These are phyloP conservation scores for Fusarium heterosporum DNA, from an alignment of 2,329 filamentous ascomycete genomes.

Conservation along the genomic window DNA sequence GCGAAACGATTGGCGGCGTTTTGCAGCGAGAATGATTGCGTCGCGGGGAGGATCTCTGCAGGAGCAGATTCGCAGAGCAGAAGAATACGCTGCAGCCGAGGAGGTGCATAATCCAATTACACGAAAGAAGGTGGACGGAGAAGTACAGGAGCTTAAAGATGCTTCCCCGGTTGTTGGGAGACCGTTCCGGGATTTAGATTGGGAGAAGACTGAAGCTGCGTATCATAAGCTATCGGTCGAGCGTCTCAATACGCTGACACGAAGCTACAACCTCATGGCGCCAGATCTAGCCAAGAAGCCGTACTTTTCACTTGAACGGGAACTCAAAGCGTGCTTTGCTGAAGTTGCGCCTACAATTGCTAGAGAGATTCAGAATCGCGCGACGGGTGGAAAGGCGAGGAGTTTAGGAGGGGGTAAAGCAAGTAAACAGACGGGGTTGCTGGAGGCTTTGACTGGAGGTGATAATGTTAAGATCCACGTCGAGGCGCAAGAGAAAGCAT, in stretches of 20 bases:
- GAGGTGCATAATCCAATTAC: conserved; percentile 69
- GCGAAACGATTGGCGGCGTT: conserved; percentile 84
- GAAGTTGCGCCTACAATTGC: conserved; percentile 85
- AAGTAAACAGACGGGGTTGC: conserved; percentile 60
- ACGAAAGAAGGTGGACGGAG: conserved; percentile 57
- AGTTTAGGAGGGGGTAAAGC: conserved; percentile 48
- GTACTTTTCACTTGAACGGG: conserved; percentile 85
- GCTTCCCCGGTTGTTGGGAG: conserved; percentile 51
- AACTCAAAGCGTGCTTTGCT: conserved; percentile 83
- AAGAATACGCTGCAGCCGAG: conserved; percentile 82
- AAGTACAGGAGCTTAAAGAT: conserved; percentile 49
- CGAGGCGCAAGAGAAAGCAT: conserved; percentile 79
- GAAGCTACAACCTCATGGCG: conserved; percentile 95
- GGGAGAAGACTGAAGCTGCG: conserved; percentile 77
- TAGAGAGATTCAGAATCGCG: conserved; percentile 77
- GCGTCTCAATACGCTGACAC: conserved; percentile 81
- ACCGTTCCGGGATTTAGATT: conserved; percentile 82
- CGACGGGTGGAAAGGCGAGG: conserved; percentile 57
- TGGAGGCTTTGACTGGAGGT: conserved; percentile 69
- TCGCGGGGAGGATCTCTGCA: conserved; percentile 80
- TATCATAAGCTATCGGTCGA: conserved; percentile 83
- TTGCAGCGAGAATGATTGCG: conserved; percentile 82
- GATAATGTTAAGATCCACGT: conserved; percentile 70
- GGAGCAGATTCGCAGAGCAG: conserved; percentile 77
- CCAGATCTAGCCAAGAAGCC: conserved; percentile 93